Conservation (phyloP, 23 red algal genomes). For the Gracilaria caudata region DNA sequence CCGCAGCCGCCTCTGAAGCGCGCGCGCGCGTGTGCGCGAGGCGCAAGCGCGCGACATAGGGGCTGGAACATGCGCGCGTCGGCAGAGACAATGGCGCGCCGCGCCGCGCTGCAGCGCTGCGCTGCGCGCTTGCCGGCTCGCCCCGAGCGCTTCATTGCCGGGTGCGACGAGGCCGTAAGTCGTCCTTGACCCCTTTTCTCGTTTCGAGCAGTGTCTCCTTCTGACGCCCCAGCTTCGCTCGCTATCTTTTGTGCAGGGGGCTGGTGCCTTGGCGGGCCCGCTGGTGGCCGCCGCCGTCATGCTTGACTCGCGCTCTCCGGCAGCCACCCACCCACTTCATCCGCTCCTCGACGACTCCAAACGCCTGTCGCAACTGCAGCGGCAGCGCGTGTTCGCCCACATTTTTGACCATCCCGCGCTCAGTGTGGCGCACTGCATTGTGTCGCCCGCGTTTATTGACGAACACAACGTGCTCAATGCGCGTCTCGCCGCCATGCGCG, state of each 20-base stretch:
- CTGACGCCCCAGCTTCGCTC: neutral
- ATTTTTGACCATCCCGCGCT: constrained; percentile 20
- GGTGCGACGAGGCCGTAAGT: constrained; percentile 49
- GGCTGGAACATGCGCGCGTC: neutral
- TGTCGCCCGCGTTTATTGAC: constrained; percentile 58
- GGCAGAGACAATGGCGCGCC: neutral
- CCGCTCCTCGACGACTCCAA: constrained; percentile 48
- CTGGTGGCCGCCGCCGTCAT: constrained; percentile 49
- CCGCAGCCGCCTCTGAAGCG: no score
- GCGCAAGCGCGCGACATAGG: neutral
- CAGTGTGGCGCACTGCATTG: constrained; percentile 32
- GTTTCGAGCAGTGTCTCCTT: neutral
- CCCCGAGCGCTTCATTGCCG: neutral
- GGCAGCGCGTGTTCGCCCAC: neutral
- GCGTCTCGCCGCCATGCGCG: constrained; percentile 70
- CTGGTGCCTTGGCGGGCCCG: constrained; percentile 50
- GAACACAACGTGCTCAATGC: constrained; percentile 83
- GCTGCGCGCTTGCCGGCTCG: neutral
- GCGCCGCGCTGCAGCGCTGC: constrained; percentile 2
- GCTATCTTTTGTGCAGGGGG: neutral
- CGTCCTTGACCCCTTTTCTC: neutral
- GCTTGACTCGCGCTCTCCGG: neutral
- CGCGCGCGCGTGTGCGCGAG: neutral
- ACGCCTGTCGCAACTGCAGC: constrained; percentile 11
- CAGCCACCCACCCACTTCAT: neutral